A percentile compares a stretch with the other conserved stretches of the same genome.
phyloP scores from a whole-genome alignment of 2,329 filamentous ascomycete species.

The Ilyonectria mors-panacis region DNA sequence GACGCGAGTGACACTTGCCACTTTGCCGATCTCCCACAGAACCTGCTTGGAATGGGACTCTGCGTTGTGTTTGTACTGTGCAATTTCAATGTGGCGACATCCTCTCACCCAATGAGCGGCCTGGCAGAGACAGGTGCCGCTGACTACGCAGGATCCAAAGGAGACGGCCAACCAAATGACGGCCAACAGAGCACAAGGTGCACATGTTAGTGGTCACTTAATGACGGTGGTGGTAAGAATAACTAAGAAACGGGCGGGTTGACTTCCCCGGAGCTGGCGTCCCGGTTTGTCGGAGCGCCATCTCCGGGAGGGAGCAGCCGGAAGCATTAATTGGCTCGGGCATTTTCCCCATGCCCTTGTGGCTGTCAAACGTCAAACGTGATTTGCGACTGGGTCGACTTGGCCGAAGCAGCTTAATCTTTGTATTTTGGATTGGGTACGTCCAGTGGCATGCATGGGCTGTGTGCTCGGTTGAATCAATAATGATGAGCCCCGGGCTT shows the following conservation, averaged over 20 bases:
- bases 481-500: neutral
- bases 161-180: too few species aligned
- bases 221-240: neutral
- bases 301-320: neutral
- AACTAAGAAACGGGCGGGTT: neutral
- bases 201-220: neutral
- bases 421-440: neutral
- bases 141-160: too few species aligned
- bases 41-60: neutral
- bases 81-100: neutral
- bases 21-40: slow-evolving; percentile 1
- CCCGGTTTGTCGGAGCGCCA: neutral
- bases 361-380: neutral
- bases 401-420: neutral
- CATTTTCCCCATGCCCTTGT: neutral
- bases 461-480: neutral
- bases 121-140: too few species aligned
- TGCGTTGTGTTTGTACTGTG: neutral
- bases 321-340: neutral
- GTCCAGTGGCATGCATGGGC: neutral
- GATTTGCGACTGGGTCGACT: too few species aligned
- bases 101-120: neutral
- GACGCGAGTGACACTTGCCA: neutral
- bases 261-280: neutral
- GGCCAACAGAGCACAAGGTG: too few species aligned